Conservation (phyloP, 2,329 filamentous ascomycete species). For the Mariannaea elegans region DNA sequence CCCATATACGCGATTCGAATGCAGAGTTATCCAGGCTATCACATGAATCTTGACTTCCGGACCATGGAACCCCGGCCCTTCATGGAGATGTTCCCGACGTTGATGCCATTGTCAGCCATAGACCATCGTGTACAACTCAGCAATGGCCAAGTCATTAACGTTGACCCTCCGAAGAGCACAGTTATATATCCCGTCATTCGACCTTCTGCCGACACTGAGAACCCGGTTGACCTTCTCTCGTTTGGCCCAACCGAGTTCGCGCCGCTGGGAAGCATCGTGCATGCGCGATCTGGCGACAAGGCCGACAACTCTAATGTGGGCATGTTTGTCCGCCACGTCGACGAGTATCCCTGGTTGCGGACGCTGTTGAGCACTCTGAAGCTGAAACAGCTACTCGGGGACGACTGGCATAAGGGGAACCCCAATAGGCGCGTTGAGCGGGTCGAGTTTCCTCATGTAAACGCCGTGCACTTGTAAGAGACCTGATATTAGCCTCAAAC, state of each 20-base stretch:
- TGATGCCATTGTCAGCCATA: conserved; percentile 42
- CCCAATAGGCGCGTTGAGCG: conserved; percentile 49
- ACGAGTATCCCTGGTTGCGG: conserved; percentile 57
- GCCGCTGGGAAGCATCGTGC: conserved; percentile 44
- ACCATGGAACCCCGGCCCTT: conserved; percentile 54
- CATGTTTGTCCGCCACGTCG: conserved; percentile 53
- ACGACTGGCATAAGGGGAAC: conserved; percentile 47
- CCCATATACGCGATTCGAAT: conserved; percentile 50
- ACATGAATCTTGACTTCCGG: conserved; percentile 54
- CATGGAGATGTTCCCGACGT: conserved; percentile 53
- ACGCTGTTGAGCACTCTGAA: conserved; percentile 50
- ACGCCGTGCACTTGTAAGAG: conserved; percentile 37
- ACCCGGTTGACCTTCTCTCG: conserved; percentile 33
- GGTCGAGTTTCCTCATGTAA: conserved; percentile 53
- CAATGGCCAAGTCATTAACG: conserved; percentile 28
- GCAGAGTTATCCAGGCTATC: conserved; percentile 54
- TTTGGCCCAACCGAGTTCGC: conserved; percentile 41
- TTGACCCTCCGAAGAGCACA: conserved; percentile 34
- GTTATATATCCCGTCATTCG: conserved; percentile 36
- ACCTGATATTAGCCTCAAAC: too few species aligned
- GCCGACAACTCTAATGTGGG: conserved; percentile 55
- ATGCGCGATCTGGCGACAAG: conserved; percentile 52
- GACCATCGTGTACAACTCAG: conserved; percentile 43
- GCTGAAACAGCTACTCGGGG: conserved; percentile 49
- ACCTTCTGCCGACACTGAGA: conserved; percentile 39